Conservation (phyloP, 179 eudicot genomes). For the Silene coronaria region DNA sequence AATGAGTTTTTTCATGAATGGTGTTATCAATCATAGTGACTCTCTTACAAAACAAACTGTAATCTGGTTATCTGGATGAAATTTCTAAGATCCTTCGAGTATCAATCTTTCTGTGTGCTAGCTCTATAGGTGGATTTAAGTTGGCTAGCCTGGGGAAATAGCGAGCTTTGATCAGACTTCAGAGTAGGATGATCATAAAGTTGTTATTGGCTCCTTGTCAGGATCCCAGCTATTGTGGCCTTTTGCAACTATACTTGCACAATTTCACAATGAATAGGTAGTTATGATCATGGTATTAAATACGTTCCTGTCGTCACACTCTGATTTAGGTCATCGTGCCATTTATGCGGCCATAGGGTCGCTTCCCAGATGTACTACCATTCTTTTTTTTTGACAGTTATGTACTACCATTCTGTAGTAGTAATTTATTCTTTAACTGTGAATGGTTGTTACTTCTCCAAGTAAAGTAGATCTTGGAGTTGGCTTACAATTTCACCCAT, state of each 20-base stretch:
- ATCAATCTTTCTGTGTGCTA: neutral
- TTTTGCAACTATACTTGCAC: neutral
- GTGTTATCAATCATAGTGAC: neutral
- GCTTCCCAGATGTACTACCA: neutral
- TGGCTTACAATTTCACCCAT: neutral
- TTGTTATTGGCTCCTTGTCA: neutral
- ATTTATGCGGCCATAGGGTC: neutral
- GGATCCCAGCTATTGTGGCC: neutral
- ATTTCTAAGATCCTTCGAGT: neutral
- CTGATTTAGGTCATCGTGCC: neutral
- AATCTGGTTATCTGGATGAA: no score
- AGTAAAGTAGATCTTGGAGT: neutral
- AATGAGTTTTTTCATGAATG: no score
- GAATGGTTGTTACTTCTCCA: constrained; percentile 6
- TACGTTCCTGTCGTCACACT: neutral
- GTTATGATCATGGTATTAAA: neutral
- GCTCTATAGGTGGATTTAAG: neutral
- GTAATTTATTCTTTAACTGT: neutral
- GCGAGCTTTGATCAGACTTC: neutral
- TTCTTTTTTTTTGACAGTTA: no score
- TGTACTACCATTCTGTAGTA: neutral
- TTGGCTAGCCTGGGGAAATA: neutral
- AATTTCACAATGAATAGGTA: neutral
- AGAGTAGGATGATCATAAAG: neutral
- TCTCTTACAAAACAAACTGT: neutral